Evolutionary conservation across 176 grass and related monocot genomes (phyloP).

Genomic region (Typha latifolia): DNA sequence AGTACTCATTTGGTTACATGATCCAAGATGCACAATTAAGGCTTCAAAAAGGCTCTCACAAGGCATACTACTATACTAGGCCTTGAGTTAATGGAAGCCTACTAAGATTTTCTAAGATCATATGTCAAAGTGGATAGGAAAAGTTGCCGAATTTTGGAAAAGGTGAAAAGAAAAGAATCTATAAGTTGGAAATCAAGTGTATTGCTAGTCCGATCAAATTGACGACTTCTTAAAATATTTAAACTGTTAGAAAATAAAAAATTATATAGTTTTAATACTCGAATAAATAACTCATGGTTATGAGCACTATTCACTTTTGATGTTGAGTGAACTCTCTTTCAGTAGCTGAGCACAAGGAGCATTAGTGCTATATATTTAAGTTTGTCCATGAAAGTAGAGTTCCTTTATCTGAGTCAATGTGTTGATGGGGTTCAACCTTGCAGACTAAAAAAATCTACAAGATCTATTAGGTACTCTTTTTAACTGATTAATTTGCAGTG

Average conservation of each 20-base stretch:
- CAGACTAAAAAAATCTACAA: not conserved
- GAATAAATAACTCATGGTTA: no score
- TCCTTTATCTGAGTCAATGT: slow-evolving; percentile 5
- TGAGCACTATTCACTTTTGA: no score
- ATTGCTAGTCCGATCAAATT: not conserved
- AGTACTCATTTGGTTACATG: not conserved
- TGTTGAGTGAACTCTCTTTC: not conserved
- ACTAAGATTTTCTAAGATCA: no score
- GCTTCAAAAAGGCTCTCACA: not conserved
- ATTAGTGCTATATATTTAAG: not conserved
- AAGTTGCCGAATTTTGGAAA: no score
- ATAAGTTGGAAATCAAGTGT: no score
- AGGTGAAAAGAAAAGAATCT: no score
- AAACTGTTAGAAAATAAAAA: not conserved
- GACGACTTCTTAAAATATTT: not conserved
- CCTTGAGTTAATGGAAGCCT: no score
- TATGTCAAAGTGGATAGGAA: no score
- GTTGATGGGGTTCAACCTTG: not conserved
- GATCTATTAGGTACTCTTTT: not conserved
- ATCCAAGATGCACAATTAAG: not conserved
- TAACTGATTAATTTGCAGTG: not conserved
- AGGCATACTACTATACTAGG: no score
- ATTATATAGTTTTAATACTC: not conserved
- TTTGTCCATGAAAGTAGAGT: not conserved
- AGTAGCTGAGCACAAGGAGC: not conserved